Evolutionary conservation across 192 early-diverging fungal genomes (phyloP), one percentile per base, ranked within the genome.

Genomic region (Mortierella claussenii): DNA sequence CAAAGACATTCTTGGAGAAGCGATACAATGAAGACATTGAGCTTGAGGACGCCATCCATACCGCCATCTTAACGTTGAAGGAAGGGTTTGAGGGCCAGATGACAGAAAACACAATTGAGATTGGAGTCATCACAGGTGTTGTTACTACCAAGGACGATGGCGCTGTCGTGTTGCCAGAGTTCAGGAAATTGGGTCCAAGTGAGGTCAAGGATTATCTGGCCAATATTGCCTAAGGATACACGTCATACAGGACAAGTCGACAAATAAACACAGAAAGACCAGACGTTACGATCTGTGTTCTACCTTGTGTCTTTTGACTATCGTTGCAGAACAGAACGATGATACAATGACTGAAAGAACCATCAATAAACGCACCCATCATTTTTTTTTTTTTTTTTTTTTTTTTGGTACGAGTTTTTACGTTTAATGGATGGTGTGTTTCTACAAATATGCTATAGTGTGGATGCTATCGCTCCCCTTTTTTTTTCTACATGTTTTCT

Each of bases 1-100:
- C 98, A 62, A 98, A 98, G 88, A 98, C 96, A 3, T 99, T 99
- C 83, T 80, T 99, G 64, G 97, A 99, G 80, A 99, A 99, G 88
- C 92, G 92, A 80, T 95, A 91, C 71, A 92, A 94, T 40, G 92
- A 93, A 50, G 92, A 90, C 27, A 95, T 99, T 86, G 97, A 98
- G 81, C 87, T 98, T 27, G 98, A 99, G 83, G 98, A 99, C 62
- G 98, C 98, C 12, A 92, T 98, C 40, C 96, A 99, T 84, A 99
- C 96, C 13, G 93, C 98, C n/a, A 98, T 98, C 66, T 85, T 99
- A 55, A 99, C 98, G 27, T 88, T 99, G 20, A 99, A 99, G 85
- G 97, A 99, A 80, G 95, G 96, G n/a, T 96, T 97, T 65, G 98
- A 99, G 75, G 98, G 98, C 28, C 91, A 92, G 69, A 96, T 99